Evolutionary conservation across 1,139 yeast genomes (phyloP).

Genomic region (Suhomyces coccinellae): DNA sequence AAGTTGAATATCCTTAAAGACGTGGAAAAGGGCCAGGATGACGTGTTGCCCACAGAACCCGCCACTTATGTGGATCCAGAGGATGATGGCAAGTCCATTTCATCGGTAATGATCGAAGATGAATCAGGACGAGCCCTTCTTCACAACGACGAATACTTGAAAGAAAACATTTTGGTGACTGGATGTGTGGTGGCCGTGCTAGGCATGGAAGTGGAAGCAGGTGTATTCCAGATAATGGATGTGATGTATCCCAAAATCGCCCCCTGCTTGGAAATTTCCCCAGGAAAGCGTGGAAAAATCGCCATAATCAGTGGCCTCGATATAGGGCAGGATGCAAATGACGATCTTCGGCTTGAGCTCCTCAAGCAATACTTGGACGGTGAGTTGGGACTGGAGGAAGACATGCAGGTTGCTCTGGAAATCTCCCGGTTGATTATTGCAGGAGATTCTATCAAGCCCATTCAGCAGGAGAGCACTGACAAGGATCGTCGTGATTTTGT

Average conservation of each 20-base stretch:
- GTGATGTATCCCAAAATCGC: slow-evolving; percentile 67
- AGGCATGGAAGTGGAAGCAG: slow-evolving; percentile 84
- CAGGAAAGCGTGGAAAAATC: slow-evolving; percentile 28
- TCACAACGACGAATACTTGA: slow-evolving; percentile 59
- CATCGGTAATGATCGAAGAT: slow-evolving; percentile 80
- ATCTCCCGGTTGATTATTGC: slow-evolving; percentile 65
- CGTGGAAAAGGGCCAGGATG: slow-evolving; percentile 62
- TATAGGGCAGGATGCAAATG: slow-evolving; percentile 43
- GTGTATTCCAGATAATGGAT: slow-evolving; percentile 83
- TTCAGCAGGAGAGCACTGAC: slow-evolving; percentile 23
- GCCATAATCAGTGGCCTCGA: slow-evolving; percentile 78
- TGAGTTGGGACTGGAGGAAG: slow-evolving; percentile 48
- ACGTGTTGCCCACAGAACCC: slow-evolving; percentile 43
- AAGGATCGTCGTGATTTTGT: slow-evolving; percentile 30
- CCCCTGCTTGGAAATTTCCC: slow-evolving; percentile 8
- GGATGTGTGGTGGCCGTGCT: slow-evolving; percentile 84
- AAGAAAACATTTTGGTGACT: slow-evolving; percentile 62
- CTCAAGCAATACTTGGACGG: slow-evolving; percentile 74
- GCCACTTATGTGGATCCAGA: slow-evolving; percentile 29
- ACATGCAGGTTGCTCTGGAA: slow-evolving; percentile 24
- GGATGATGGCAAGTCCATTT: slow-evolving; percentile 29
- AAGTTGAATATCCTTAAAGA: slow-evolving; percentile 86
- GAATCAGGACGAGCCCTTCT: slow-evolving; percentile 86
- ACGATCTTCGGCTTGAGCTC: slow-evolving; percentile 53
- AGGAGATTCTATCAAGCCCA: slow-evolving; percentile 66